Evolutionary conservation across 1,284 basidiomycete species (phyloP), one percentile per base, ranked within the genome.

Genomic region (Erythrobasidium hasegawianum): DNA sequence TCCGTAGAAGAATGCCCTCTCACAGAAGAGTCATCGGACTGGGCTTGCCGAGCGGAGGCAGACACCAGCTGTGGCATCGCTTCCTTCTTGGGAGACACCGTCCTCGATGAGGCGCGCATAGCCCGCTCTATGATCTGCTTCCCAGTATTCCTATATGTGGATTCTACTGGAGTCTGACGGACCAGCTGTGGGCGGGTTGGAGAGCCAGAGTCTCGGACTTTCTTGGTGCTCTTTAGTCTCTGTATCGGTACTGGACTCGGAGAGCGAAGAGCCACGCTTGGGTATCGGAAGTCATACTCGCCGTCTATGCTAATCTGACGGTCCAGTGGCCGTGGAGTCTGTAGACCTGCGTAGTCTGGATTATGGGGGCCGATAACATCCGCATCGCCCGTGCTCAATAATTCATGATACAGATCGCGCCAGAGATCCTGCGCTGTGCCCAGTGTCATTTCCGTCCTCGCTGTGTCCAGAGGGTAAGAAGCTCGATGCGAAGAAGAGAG

Each of bases 371-470:
- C n/a, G 7, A 14, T 7, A 4, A n/a, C 43, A 47, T 16, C 43
- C 8, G 43, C 22, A 24, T 47, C 16, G 5, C 14, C 43, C 8
- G 16, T 24, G n/a, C 22, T n/a, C 4, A 47, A 14, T 18, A 47
- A 14, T 14, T 47, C 43, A n/a, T 47, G 43, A 24, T 47, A 47
- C 43, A 47, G 43, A 14, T 47, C 43, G 43, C 43, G 43, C 43
- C 43, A 47, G 22, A 47, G 43, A 14, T 47, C 43, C 22, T 47
- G 43, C 5, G 43, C 43, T 47, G 43, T 47, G 16, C 43, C 22
- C 4, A 47, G 43, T 5, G 43, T 47, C n/a, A 24, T 47, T n/a
- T 47, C 43, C 14, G 43, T 47, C 14, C 16, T 24, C 5, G 43
- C 43, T 4, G 43, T 47, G 7, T n/a, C 43, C 33, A 24, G 16